Evolutionary conservation across 306 rosid genomes (phyloP), one percentile per base, ranked within the genome.

Genomic region (Betula pendula): DNA sequence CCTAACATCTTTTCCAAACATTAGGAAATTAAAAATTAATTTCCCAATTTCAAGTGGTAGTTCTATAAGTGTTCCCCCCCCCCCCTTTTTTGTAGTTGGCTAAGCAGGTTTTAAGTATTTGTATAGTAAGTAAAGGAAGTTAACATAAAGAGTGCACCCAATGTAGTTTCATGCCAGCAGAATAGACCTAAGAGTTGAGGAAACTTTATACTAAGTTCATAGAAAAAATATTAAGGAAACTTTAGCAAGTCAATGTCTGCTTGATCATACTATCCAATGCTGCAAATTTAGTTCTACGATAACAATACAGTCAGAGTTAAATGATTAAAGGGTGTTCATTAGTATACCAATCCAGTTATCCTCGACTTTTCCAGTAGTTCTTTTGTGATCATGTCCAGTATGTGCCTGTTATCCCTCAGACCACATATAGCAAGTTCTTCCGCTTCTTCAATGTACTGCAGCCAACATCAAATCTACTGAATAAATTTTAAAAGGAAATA

Each of bases 381-480:
- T 70, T 79, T 77, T 6, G 91, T 83, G 77, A 92, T 76, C 88
- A 90, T 24, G 83, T 95, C 97, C 82, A 95, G 68, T 79, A 92
- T 92, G 75, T 92, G 97, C 84, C 87, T 84, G 78, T 95, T 92
- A 25, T 88, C 86, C 79, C 85, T 86, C 87, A 95, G 84, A 81
- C 89, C 99, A 68, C 78, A 85, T 87, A 88, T 82, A 22, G 99
- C 97, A 63, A 92, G 87, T 85, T 95, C 97, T 88, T 95, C 97
- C 1, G 99, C 88, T 76, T 89, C 97, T 80, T 95, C 97, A 40
- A 95, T 90, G 86, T 90, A 95, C 99, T 95, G 97, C 85, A 82
- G 52, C 49, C n/a, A 72, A 56, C 73, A 8, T 29, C 76, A 63
- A 73, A 72, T 59, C 76, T 78, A 63, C 5, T 31, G 19, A 74